Percentiles rank a stretch among this genome's conserved stretches.
These are phyloP conservation scores for Zasmidium citrigriseum DNA, from an alignment of 2,329 filamentous ascomycete species.

Conservation along the genomic window DNA sequence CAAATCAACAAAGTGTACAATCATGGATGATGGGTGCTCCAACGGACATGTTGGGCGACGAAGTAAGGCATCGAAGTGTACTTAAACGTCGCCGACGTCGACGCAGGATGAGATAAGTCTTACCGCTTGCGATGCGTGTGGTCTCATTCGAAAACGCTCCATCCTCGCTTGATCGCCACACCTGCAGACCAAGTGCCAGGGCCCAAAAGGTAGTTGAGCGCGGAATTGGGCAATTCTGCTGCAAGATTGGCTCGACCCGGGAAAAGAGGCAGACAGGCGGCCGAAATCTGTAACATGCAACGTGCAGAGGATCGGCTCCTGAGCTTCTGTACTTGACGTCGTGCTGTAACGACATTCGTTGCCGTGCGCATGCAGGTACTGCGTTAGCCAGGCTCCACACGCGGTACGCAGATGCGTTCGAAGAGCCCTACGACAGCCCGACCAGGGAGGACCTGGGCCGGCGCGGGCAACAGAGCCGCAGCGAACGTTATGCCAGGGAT, in stretches of 20 bases:
- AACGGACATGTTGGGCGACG: neutral
- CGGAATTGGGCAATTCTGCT: conserved; percentile 14
- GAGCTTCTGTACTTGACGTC: conserved; percentile 18
- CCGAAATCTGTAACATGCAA: conserved; percentile 25
- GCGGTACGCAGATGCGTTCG: conserved; percentile 5
- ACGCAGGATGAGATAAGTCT: conserved; percentile 11
- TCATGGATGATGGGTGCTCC: neutral
- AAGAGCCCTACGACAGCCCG: conserved; percentile 5
- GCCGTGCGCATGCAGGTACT: conserved; percentile 28
- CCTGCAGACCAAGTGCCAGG: conserved; percentile 13
- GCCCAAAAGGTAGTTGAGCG: conserved; percentile 12
- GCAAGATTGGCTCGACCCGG: conserved; percentile 27
- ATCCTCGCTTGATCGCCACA: conserved; percentile 29
- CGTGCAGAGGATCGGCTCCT: conserved; percentile 26
- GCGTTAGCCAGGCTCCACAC: conserved; percentile 21
- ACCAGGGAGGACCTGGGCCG: conserved; percentile 4
- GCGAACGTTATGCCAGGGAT: conserved; percentile 2
- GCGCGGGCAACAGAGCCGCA: conserved; percentile 4
- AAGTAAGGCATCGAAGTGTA: conserved; percentile 22
- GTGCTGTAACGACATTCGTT: conserved; percentile 25
- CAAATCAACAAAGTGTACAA: neutral
- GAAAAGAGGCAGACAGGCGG: conserved; percentile 15
- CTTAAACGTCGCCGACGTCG: conserved; percentile 15
- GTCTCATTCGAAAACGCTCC: conserved; percentile 22
- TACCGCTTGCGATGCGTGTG: conserved; percentile 13